Percentiles rank a stretch among this genome's conserved stretches.
phyloP scores from a whole-genome alignment of 345 rosid genomes.

The Populus ilicifolia region DNA sequence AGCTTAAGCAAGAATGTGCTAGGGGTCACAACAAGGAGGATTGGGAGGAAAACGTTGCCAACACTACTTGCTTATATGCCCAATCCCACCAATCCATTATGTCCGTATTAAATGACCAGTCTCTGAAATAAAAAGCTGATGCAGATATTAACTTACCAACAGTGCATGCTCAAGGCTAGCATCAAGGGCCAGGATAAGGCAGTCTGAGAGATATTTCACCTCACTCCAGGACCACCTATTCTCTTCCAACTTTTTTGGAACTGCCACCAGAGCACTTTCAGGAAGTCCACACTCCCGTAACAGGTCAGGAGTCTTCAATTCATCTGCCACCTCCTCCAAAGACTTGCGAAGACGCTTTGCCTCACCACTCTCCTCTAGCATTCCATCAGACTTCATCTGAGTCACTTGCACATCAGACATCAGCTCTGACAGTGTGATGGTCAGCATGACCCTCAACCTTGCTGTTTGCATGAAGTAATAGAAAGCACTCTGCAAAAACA shows the following conservation, averaged over 20 bases:
- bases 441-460: constrained; percentile 91
- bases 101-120: neutral
- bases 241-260: constrained; percentile 57
- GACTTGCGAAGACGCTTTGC: constrained; percentile 84
- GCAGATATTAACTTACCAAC: constrained; percentile 55
- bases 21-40: neutral
- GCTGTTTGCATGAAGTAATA: constrained; percentile 83
- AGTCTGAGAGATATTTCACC: constrained; percentile 70
- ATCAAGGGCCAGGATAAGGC: constrained; percentile 90
- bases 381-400: constrained; percentile 90
- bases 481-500: constrained; percentile 78
- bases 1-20: neutral
- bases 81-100: neutral
- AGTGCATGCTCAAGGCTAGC: constrained; percentile 95
- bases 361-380: constrained; percentile 94
- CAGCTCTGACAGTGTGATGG: constrained; percentile 91
- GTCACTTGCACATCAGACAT: constrained; percentile 97
- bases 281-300: constrained; percentile 81
- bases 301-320: constrained; percentile 54
- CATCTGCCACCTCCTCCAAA: constrained; percentile 91
- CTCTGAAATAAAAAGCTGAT: neutral
- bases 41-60: neutral
- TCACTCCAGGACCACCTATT: constrained; percentile 88
- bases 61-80: neutral
- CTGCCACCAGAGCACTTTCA: constrained; percentile 53